phyloP scores from a whole-genome alignment of 1,284 basidiomycete genomes.

The Neolentinus lepideus region DNA sequence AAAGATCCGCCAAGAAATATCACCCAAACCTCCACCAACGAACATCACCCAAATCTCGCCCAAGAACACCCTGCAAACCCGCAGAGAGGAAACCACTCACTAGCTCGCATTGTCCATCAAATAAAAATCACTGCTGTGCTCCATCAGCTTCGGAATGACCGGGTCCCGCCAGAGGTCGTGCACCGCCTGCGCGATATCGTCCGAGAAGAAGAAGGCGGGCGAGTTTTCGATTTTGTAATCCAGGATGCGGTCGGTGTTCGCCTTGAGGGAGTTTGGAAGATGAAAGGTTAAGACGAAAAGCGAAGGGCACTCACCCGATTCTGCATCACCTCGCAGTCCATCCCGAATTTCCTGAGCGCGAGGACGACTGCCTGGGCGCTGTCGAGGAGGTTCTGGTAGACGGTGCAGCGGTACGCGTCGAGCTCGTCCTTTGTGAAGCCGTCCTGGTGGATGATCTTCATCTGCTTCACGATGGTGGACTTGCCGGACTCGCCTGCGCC shows the following conservation, averaged over 20 bases:
- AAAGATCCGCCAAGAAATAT: no score
- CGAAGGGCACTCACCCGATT: background rate
- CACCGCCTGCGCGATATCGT: constrained; percentile 73
- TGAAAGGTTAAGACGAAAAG: background rate
- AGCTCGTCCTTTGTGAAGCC: constrained; percentile 85
- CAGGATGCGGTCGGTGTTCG: background rate
- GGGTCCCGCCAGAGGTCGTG: constrained; percentile 88
- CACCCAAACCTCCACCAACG: no score
- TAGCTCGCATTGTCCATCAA: constrained; percentile 95
- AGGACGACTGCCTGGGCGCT: constrained; percentile 1
- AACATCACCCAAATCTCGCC: no score
- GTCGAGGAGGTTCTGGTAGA: constrained; percentile 38
- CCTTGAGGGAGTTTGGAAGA: background rate
- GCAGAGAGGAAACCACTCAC: constrained; percentile 28
- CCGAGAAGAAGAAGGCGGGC: constrained; percentile 39
- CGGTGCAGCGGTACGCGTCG: constrained; percentile 41
- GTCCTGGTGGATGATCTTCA: constrained; percentile 98
- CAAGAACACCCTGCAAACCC: background rate
- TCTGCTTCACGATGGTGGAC: constrained; percentile 96
- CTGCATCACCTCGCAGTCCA: background rate
- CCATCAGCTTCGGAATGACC: constrained; percentile 81
- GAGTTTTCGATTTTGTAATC: constrained; percentile 12
- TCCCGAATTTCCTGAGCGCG: background rate
- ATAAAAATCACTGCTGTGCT: constrained; percentile 86
- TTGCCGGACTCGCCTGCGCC: constrained; percentile 89